A percentile compares a stretch with the other conserved stretches of the same genome.
These are phyloP conservation scores for Nakaseomyces sp. DNA, from an alignment of 1,139 yeast species.

Conservation along the genomic window DNA sequence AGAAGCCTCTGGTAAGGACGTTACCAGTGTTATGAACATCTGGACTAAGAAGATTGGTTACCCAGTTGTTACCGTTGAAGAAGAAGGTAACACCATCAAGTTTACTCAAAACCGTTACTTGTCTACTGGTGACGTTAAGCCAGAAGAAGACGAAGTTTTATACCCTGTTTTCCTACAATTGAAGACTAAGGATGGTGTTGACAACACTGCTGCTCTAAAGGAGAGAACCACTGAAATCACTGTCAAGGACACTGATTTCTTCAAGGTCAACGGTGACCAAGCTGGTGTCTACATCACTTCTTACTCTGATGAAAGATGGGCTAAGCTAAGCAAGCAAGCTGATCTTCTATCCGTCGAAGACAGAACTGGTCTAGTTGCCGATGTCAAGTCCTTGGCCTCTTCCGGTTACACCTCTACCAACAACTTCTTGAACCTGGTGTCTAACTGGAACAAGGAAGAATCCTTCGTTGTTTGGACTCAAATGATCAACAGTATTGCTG, in stretches of 20 bases:
- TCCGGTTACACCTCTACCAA: constrained; percentile 67
- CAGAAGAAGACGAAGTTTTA: constrained; percentile 55
- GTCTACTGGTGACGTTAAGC: constrained; percentile 64
- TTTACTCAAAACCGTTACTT: constrained; percentile 65
- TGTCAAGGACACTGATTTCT: constrained; percentile 40
- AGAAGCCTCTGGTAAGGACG: constrained; percentile 63
- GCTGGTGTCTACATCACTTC: constrained; percentile 77
- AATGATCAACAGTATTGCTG: constrained; percentile 46
- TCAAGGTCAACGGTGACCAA: constrained; percentile 74
- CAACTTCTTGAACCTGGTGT: constrained; percentile 54
- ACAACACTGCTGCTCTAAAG: constrained; percentile 50
- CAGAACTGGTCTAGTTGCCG: constrained; percentile 79
- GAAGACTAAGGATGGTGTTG: constrained; percentile 55
- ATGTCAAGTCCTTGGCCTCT: constrained; percentile 62
- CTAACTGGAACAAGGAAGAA: constrained; percentile 58
- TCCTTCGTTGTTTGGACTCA: constrained; percentile 76
- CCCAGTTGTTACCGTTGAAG: constrained; percentile 58
- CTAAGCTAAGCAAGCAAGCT: constrained; percentile 65
- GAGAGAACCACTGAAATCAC: constrained; percentile 44
- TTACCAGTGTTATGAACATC: constrained; percentile 56
- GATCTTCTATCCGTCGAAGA: constrained; percentile 72
- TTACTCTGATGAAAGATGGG: constrained; percentile 67
- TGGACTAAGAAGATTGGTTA: constrained; percentile 77
- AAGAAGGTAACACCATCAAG: constrained; percentile 37
- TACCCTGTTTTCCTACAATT: constrained; percentile 77